A percentile compares a stretch with the other conserved stretches of the same genome.
phyloP scores from a whole-genome alignment of 352 stramenopile genomes.

The Pythium phragmiticola region DNA sequence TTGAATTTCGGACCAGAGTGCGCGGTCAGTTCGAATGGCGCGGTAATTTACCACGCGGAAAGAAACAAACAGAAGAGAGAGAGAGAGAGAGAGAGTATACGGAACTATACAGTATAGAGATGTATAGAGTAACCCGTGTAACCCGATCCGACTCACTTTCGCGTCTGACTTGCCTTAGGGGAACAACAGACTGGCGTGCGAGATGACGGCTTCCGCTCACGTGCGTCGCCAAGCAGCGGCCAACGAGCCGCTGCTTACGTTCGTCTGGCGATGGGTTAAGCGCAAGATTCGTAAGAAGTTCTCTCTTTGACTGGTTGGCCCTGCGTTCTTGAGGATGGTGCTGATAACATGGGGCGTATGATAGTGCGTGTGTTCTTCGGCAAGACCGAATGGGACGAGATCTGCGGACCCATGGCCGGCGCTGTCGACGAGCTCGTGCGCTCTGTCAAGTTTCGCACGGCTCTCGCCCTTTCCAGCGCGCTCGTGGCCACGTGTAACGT shows the following conservation, averaged over 20 bases:
- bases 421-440: slow-evolving; percentile 56
- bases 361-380: slow-evolving; percentile 42
- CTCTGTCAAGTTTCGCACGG: slow-evolving; percentile 73
- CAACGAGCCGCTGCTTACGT: slow-evolving; percentile 52
- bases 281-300: slow-evolving; percentile 43
- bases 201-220: slow-evolving; percentile 50
- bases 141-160: neutral
- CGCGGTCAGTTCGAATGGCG: neutral
- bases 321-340: neutral
- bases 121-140: slow-evolving; percentile 8
- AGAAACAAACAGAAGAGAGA: slow-evolving; percentile 9
- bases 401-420: slow-evolving; percentile 44
- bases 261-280: slow-evolving; percentile 74
- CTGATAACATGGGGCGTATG: neutral
- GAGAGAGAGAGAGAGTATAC: too few species aligned
- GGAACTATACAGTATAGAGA: too few species aligned
- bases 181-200: neutral
- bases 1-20: slow-evolving; percentile 21
- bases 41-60: slow-evolving; percentile 13
- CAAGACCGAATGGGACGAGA: slow-evolving; percentile 71
- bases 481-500: slow-evolving; percentile 74
- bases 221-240: slow-evolving; percentile 60
- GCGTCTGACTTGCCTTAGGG: neutral
- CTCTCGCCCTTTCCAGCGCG: slow-evolving; percentile 51
- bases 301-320: neutral